Base-by-base conservation (phyloP, 441 rosid species). In the Iberis amara region DNA sequence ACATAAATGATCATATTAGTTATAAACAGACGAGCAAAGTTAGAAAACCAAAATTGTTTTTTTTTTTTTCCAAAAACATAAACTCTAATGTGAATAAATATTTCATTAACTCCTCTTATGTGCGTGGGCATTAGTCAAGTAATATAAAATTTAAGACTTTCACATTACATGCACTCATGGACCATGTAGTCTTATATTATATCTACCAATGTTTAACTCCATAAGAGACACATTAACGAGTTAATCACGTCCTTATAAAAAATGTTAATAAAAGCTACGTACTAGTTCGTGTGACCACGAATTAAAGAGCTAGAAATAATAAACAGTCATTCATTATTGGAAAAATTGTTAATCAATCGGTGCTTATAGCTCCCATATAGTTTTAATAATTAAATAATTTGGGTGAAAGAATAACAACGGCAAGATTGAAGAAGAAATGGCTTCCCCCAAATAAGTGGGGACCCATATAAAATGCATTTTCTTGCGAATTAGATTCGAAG, bases 401-500 rank as follows among this genome's bases (percentile, higher is more conserved):
- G 13, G 32, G 13, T 15, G 38, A 47, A 55, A 24, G 7, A 10
- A 52, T 54, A 39, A 38, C 24, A 41, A 62, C 27, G 36, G 62
- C 52, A 32, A 35, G 27, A 48, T 41, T 64, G 46, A 15, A 64
- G 47, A 42, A 42, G 18, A 42, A 40, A 54, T 47, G 57, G 57
- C 35, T 33, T 42, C 33, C 39, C 11, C 8, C 39, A 55, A 14
- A 15, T 26, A 40, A 11, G 62, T 26, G 62, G 62, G 68, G 68
- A 55, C 68, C 68, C 62, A 47, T 55, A 30, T 27, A 57, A 10
- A 30, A 42, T 21, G 41, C 55, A 51, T 48, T 58, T 68, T 74
- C 74, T 78, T 60, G 59, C 64, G 57, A 52, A 53, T 53, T 55
- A 65, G 76, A 78, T 80, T 74, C 54, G 27, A n/a, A 54, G 66